Base-by-base conservation (phyloP, 495 filamentous ascomycete genomes). In the Amphirosellinia nigrospora region DNA sequence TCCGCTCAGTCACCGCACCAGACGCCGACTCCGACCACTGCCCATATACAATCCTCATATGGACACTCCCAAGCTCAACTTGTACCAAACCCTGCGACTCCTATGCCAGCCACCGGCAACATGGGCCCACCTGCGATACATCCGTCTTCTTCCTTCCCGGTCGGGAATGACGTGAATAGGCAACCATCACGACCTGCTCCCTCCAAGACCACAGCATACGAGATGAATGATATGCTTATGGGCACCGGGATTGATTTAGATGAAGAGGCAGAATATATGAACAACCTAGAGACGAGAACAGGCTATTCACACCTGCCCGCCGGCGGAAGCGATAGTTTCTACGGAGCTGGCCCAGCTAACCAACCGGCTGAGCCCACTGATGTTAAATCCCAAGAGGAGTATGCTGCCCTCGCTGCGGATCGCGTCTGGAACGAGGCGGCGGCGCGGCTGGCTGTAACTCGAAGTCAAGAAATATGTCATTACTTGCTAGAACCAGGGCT, bases 181-280 rank as follows among this genome's bases (percentile, higher is more conserved):
- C 74, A 70, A 28, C 26, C 55, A n/a, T 89, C 89, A 41, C 91
- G 89, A 62, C 91, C 93, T 21, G 83, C 83, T 9, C 41, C 69
- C 45, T 87, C 89, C 0, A 93, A 93, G 78, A 88, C 91, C 46
- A 87, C 89, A 52, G 88, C 93, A 66, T 82, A 85, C 56, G 86
- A 87, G 45, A 82, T 93, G 60, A 90, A 87, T 58, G 94, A 97
- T 83, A 89, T 94, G 56, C 76, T 97, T 68, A 86, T 88, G 36
- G 90, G 88, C 39, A 91, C 93, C 28, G 94, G 93, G 60, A 90
- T 97, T 68, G 92, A 97, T 82, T 82, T 97, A 1, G 87, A 88
- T 62, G 93, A 91, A 75, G 94, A 97, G 76, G 93, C 95, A 71
- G 90, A 91, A 48, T 89, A 84, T 68, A 79, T 94, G 66, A 86